Evolutionary conservation across 768 basidiomycete species (phyloP), one percentile per base, ranked within the genome.

Genomic region (Trametes maxima): DNA sequence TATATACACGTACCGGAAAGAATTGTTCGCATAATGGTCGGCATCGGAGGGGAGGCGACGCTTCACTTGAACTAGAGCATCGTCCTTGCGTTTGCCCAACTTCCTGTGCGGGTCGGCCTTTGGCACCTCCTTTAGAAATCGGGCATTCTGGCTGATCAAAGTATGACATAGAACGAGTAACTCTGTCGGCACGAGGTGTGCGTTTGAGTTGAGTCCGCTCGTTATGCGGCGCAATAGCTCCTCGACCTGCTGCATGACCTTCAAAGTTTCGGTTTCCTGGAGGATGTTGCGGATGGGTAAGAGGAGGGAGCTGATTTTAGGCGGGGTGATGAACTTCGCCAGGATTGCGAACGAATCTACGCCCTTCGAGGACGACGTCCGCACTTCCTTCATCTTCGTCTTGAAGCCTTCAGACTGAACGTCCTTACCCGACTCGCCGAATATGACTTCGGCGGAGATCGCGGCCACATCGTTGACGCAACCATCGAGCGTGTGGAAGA

Each of bases 331-430:
- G 67, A 84, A 79, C 63, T 87, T 88, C 11, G 96, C 89, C 35
- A 92, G 76, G 59, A 94, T 82, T 14, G 87, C 84, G 68, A 97
- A 94, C 0, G 91, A 87, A 70, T 98, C 94, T 35, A 96, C 76
- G 2, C 89, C 94, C 70, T 86, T 86, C n/a, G 92, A 85, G 2
- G 87, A 82, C 24, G 93, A 94, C 11, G 86, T 82, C 35, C 87
- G 82, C 28, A 95, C 96, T 76, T 99, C 96, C 21, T 90, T 84
- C 86, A 94, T 91, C 74, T 92, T 95, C 17, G 94, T 95, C 77
- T 88, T 93, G 85, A 96, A 98, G 24, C 89, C 95, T 67, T 95
- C 94, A 3, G 88, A 80, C 59, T 87, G 85, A 0, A 91, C 87
- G 68, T 98, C 93, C 73, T 91, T 92, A 14, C 90, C 92, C 1